A percentile compares a stretch with the other conserved stretches of the same genome.
Conservation (phyloP, 345 rosid species). For the Camelina sativa region DNA sequence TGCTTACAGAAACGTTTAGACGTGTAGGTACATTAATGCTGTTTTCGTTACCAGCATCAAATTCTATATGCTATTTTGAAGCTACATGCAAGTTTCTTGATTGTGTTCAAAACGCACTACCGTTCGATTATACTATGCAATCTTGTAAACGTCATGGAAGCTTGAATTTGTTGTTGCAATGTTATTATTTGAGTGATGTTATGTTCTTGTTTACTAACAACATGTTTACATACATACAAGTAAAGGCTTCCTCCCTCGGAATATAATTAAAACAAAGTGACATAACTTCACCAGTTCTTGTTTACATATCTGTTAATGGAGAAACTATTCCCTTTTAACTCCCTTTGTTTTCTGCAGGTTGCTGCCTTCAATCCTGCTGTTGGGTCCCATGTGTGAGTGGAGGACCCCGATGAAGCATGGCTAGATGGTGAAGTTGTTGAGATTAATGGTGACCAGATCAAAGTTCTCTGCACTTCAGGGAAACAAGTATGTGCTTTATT, state of each 20-base stretch:
- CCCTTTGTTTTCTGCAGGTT: slow-evolving; percentile 57
- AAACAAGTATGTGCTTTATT: slow-evolving; percentile 64
- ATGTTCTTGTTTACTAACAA: slow-evolving; percentile 4
- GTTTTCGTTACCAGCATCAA: slow-evolving; percentile 15
- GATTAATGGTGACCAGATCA: slow-evolving; percentile 70
- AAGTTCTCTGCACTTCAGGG: slow-evolving; percentile 86
- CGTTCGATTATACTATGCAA: neutral
- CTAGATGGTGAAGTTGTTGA: slow-evolving; percentile 88
- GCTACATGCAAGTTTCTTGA: slow-evolving; percentile 19
- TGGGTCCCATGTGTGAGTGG: slow-evolving; percentile 94
- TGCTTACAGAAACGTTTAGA: neutral
- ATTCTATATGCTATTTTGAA: neutral
- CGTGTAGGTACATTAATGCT: neutral
- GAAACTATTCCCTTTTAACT: slow-evolving; percentile 16
- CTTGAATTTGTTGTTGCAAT: slow-evolving; percentile 8
- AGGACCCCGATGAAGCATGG: slow-evolving; percentile 89
- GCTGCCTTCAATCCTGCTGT: slow-evolving; percentile 57
- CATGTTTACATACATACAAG: neutral
- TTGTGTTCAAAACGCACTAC: neutral
- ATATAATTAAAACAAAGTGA: neutral
- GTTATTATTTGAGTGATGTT: slow-evolving; percentile 1
- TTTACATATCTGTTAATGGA: neutral
- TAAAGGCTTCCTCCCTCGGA: too few species aligned
- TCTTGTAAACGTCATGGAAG: slow-evolving; percentile 9
- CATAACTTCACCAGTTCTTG: slow-evolving; percentile 7